These are phyloP conservation scores for Hypoxylon sp. DNA, from an alignment of 2,329 filamentous ascomycete genomes.

Conservation along the genomic window DNA sequence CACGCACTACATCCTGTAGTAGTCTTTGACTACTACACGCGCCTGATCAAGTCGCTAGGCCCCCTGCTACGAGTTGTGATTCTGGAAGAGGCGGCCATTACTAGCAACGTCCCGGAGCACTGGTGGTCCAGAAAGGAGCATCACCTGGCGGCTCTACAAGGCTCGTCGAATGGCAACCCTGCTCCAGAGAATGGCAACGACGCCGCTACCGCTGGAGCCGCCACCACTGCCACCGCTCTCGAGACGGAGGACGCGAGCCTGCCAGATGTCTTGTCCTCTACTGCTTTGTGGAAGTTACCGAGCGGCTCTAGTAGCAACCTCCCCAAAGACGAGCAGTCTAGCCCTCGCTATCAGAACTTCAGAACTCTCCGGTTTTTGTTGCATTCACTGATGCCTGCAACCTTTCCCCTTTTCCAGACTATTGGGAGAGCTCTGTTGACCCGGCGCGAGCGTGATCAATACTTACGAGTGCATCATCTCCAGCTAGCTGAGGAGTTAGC, in stretches of 20 bases:
- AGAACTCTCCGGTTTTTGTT: constrained; percentile 79
- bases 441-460: constrained; percentile 74
- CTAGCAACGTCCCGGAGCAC: constrained; percentile 74
- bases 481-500: constrained; percentile 72
- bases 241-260: constrained; percentile 43
- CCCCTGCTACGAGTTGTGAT: constrained; percentile 80
- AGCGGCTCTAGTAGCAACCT: constrained; percentile 17
- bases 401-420: constrained; percentile 86
- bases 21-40: constrained; percentile 81
- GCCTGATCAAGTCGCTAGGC: constrained; percentile 78
- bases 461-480: constrained; percentile 61
- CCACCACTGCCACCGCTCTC: constrained; percentile 10
- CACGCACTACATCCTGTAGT: constrained; percentile 79
- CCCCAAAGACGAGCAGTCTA: constrained; percentile 40
- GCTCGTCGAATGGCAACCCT: constrained; percentile 10
- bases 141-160: constrained; percentile 31
- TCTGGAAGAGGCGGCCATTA: constrained; percentile 82
- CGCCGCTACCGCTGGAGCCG: constrained; percentile 12
- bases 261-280: constrained; percentile 38
- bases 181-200: constrained; percentile 17
- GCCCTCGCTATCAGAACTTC: constrained; percentile 72
- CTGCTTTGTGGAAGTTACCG: constrained; percentile 37
- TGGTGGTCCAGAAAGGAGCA: constrained; percentile 58
- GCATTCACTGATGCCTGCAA: constrained; percentile 77
- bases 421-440: constrained; percentile 83